These are phyloP conservation scores for Tulasnella sp. DNA, from an alignment of 768 basidiomycete genomes.

Conservation along the genomic window DNA sequence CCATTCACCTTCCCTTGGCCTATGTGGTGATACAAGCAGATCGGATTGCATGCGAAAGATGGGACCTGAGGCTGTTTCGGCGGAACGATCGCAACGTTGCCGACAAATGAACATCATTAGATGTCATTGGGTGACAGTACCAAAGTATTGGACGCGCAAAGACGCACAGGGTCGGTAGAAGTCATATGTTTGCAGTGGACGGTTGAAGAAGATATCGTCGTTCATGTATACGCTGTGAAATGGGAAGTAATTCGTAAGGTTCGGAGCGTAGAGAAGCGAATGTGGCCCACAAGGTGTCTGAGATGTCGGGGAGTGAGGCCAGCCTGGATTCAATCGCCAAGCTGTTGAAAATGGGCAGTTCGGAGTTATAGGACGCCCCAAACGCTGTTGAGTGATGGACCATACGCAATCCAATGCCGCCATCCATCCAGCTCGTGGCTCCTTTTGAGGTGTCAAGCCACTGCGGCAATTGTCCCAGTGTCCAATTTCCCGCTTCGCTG, in stretches of 20 bases:
- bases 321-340: conserved; percentile 22
- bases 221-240: conserved; percentile 18
- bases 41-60: conserved; percentile 23
- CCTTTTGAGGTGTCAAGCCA: conserved; percentile 17
- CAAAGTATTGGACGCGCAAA: not conserved
- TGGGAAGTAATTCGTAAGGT: not conserved
- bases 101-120: not conserved
- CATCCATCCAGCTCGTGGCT: not conserved
- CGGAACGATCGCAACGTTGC: conserved; percentile 12
- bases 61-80: conserved; percentile 18
- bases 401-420: not conserved
- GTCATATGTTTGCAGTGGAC: not conserved
- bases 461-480: conserved; percentile 21
- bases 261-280: too few species aligned
- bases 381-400: conserved; percentile 14
- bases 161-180: conserved; percentile 6
- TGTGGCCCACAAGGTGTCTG: conserved; percentile 18
- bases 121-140: not conserved
- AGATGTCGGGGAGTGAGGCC: conserved; percentile 13
- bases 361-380: not conserved
- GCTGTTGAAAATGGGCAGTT: conserved; percentile 22
- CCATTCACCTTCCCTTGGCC: conserved; percentile 19
- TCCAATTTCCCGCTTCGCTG: not conserved
- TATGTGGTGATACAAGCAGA: conserved; percentile 18
- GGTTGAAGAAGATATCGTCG: conserved; percentile 23